phyloP scores from a whole-genome alignment of 2,329 filamentous ascomycete species.

The Tolypocladium guangdongense region DNA sequence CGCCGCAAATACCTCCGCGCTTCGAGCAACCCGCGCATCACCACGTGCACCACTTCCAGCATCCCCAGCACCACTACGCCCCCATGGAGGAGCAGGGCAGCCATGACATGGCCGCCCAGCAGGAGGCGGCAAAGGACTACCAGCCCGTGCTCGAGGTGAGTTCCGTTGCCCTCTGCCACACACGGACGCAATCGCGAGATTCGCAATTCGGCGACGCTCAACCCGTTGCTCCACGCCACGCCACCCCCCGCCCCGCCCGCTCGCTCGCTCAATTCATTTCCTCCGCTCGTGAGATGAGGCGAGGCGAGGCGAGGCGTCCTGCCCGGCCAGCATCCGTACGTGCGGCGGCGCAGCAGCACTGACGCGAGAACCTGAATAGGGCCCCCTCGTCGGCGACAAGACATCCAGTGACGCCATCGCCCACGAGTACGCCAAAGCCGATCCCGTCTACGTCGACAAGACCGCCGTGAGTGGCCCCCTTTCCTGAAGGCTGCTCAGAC shows the following conservation, averaged over 20 bases:
- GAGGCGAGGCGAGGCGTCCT: too few species aligned
- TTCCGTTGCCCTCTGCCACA: conserved; percentile 1
- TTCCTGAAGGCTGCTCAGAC: neutral
- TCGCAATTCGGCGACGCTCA: neutral
- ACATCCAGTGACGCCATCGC: conserved; percentile 67
- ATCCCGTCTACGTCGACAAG: conserved; percentile 76
- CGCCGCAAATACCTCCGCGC: neutral
- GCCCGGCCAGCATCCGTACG: too few species aligned
- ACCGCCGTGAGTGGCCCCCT: conserved; percentile 56
- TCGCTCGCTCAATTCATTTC: neutral
- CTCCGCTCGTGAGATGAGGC: neutral
- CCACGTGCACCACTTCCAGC: conserved; percentile 2
- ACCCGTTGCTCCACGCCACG: neutral
- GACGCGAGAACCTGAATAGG: conserved; percentile 38
- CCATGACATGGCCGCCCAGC: conserved; percentile 44
- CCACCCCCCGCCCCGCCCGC: neutral
- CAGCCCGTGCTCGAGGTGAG: conserved; percentile 45
- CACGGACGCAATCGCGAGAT: neutral
- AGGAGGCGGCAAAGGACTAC: conserved; percentile 49
- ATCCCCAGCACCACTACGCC: conserved; percentile 9
- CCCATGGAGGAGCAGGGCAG: conserved; percentile 22
- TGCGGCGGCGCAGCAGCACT: too few species aligned
- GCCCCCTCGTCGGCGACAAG: conserved; percentile 70
- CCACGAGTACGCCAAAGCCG: conserved; percentile 78
- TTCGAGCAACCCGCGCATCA: neutral